Percentiles rank a stretch among this genome's conserved stretches.
Conservation (phyloP, 176 grass and related monocot genomes). For the Metroxylon sagu region DNA sequence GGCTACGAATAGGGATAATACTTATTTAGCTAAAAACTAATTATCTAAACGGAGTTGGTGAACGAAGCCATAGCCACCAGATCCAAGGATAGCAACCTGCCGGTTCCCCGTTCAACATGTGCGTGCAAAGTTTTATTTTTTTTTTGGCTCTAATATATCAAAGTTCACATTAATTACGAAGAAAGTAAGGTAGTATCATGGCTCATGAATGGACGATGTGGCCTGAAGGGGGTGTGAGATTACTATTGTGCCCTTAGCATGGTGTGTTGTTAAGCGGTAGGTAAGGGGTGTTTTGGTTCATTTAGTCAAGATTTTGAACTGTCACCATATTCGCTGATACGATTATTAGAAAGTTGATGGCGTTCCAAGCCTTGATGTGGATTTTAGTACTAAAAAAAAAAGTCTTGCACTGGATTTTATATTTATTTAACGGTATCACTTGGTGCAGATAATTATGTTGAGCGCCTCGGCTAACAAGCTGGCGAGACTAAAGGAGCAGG, state of each 20-base stretch:
- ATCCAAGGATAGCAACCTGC: conserved; percentile 53
- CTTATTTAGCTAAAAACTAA: too few relatives aligned
- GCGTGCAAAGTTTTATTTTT: too few relatives aligned
- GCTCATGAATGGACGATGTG: too few relatives aligned
- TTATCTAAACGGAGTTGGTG: conserved; percentile 54
- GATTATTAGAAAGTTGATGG: too few relatives aligned
- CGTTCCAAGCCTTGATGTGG: too few relatives aligned
- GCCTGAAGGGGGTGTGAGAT: not conserved
- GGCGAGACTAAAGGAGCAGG: conserved; percentile 84
- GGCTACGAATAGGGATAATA: too few relatives aligned
- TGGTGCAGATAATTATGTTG: conserved; percentile 82
- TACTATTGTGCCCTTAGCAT: not conserved
- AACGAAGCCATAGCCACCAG: conserved; percentile 40
- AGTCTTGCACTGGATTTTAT: too few relatives aligned
- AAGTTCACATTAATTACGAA: too few relatives aligned
- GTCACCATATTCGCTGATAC: not conserved
- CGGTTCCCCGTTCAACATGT: not conserved
- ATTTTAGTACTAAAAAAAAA: too few relatives aligned
- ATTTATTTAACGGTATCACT: conserved; percentile 9
- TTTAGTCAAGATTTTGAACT: not conserved
- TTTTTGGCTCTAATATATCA: too few relatives aligned
- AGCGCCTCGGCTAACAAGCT: conserved; percentile 94
- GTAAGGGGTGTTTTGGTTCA: conserved; percentile 60
- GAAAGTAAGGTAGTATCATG: too few relatives aligned
- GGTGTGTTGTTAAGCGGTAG: conserved; percentile 20